Base-by-base conservation (phyloP, 306 rosid species). In the Mimosa bimucronata region DNA sequence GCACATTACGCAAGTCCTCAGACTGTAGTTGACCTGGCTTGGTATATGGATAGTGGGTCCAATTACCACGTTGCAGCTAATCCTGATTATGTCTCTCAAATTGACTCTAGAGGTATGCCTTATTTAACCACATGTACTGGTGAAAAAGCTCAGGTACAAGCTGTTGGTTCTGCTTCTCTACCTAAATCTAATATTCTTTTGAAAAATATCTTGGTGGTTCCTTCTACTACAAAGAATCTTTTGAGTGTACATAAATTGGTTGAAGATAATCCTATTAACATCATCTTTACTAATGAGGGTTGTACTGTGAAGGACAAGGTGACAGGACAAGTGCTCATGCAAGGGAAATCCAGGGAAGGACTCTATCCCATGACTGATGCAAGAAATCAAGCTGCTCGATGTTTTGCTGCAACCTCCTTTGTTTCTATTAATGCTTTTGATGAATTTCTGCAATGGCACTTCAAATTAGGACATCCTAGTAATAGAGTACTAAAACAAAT, bases 41-140 rank as follows among this genome's bases (percentile, higher is more conserved):
- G 21, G 57, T 50, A 50, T 18, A 16, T 50, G 10, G 10, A 52
- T 6, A 52, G 58, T 19, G 23, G 58, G 0, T n/a, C 25, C 0
- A 52, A 18, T 6, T 19, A 18, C 5, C 58, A 52, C 19, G 58
- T 18, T 0, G 1, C 23, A 1, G 8, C 25, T 1, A 1, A 4
- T 16, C 0, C 10, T 0, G 25, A 18, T 4, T 6, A 16, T 0
- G 9, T 52, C 1, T n/a, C 6, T 0, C 7, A 1, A 1, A 2
- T 52, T 6, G 1, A 0, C 1, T 4, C 9, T 1, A 7, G 1
- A 4, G 58, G 58, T 52, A 52, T 16, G 0, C 0, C 58, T 18
- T 9, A 52, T 5, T 0, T 52, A 0, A 0, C 1, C 19, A 52
- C 58, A 4, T 52, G 2, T 6, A 52, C 25, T 3, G 8, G 10